Percentiles rank a stretch among this genome's conserved stretches.
phyloP scores from a whole-genome alignment of 352 stramenopile species.

The Thalassiosira mediterranea region DNA sequence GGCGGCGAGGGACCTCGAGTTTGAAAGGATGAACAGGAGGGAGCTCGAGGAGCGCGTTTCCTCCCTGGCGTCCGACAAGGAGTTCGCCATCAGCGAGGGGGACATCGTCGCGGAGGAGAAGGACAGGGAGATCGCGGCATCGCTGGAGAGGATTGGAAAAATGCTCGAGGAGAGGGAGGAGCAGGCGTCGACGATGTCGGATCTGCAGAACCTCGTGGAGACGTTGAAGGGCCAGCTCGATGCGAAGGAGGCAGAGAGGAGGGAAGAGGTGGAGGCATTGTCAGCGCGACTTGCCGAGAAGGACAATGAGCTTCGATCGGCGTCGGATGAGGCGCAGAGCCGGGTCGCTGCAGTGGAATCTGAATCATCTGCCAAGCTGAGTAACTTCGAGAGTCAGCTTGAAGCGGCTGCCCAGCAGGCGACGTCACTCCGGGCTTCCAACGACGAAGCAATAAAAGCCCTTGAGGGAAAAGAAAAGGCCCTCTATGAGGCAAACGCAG shows the following conservation, averaged over 20 bases:
- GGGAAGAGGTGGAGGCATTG: background rate
- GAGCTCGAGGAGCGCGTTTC: slow-evolving; percentile 48
- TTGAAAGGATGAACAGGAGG: slow-evolving; percentile 38
- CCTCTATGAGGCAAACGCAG: background rate
- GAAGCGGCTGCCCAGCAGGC: slow-evolving; percentile 14
- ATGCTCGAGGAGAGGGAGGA: slow-evolving; percentile 32
- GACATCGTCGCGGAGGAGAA: slow-evolving; percentile 47
- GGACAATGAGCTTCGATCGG: slow-evolving; percentile 6
- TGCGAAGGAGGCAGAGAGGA: slow-evolving; percentile 16
- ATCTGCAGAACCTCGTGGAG: slow-evolving; percentile 31
- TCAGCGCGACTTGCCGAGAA: background rate
- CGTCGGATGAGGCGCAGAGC: slow-evolving; percentile 1
- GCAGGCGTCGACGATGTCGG: slow-evolving; percentile 14
- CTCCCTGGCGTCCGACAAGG: slow-evolving; percentile 50
- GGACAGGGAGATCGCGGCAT: slow-evolving; percentile 34
- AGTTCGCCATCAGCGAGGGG: slow-evolving; percentile 46
- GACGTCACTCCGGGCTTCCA: slow-evolving; percentile 7
- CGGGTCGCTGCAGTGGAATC: background rate
- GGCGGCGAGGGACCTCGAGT: slow-evolving; percentile 26
- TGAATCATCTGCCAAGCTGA: slow-evolving; percentile 8
- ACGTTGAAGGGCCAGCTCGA: slow-evolving; percentile 27
- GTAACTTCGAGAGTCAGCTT: slow-evolving; percentile 2
- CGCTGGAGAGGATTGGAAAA: slow-evolving; percentile 54
- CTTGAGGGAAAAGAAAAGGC: slow-evolving; percentile 16
- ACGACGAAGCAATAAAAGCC: slow-evolving; percentile 3